These are phyloP conservation scores for Colletotrichum coccodes DNA, from an alignment of 2,329 filamentous ascomycete species.

Conservation along the genomic window DNA sequence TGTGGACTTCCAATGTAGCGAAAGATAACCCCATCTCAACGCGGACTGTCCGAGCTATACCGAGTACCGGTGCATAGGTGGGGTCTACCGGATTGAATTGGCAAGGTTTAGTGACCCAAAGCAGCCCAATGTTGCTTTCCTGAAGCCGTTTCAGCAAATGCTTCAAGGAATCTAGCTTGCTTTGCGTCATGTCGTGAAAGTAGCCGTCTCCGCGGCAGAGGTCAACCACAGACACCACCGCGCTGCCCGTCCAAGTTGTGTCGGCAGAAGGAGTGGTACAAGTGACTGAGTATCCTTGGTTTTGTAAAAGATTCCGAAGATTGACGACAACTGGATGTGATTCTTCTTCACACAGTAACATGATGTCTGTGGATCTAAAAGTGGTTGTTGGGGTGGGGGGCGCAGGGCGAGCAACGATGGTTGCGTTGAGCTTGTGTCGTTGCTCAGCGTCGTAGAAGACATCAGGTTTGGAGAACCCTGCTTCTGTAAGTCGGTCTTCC, in stretches of 20 bases:
- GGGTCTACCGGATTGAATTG: constrained; percentile 40
- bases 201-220: constrained; percentile 5
- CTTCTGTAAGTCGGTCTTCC: too few species aligned
- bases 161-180: not conserved
- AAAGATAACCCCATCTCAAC: constrained; percentile 40
- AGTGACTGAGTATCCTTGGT: not conserved
- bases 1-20: constrained; percentile 42
- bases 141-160: not conserved
- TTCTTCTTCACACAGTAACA: not conserved
- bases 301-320: not conserved
- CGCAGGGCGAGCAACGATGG: constrained; percentile 7
- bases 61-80: constrained; percentile 39
- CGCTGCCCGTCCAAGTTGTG: not conserved
- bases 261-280: not conserved
- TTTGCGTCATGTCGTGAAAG: constrained; percentile 18
- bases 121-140: not conserved
- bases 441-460: too few species aligned
- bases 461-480: too few species aligned
- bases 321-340: not conserved
- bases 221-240: not conserved
- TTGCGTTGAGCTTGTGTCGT: too few species aligned
- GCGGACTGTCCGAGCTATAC: constrained; percentile 41
- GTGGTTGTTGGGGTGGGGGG: not conserved
- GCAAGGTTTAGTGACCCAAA: constrained; percentile 43
- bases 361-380: too few species aligned